These are phyloP conservation scores for Leccinum broughii DNA, from an alignment of 768 basidiomycete species.

Conservation along the genomic window DNA sequence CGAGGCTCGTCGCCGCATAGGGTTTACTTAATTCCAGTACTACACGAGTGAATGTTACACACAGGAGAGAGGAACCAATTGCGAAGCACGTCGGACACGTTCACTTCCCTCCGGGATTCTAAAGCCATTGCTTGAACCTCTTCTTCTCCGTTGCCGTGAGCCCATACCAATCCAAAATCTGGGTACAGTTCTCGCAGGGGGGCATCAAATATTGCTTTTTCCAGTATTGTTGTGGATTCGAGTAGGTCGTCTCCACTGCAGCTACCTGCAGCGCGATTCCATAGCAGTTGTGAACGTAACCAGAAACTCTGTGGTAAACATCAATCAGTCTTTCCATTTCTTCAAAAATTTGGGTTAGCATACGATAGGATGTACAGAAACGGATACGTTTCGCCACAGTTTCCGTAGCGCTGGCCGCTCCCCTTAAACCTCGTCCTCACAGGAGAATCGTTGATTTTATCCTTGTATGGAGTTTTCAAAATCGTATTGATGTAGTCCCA, in stretches of 20 bases:
- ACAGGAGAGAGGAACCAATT: neutral
- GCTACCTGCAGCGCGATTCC: neutral
- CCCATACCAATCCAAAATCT: neutral
- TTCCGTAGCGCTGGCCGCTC: neutral
- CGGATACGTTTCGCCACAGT: neutral
- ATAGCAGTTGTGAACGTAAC: neutral
- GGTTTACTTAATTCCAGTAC: neutral
- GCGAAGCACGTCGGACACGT: too few species aligned
- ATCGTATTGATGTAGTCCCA: neutral
- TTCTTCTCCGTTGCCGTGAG: neutral
- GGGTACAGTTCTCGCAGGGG: neutral
- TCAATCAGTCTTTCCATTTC: neutral
- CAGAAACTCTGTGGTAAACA: neutral
- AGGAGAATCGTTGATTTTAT: neutral
- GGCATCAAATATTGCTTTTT: neutral
- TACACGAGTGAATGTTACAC: neutral
- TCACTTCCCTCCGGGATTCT: too few species aligned
- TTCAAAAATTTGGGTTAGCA: neutral
- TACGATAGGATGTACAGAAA: neutral
- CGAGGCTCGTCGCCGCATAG: neutral
- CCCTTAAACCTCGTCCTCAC: neutral
- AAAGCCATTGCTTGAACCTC: neutral
- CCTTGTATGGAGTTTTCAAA: neutral
- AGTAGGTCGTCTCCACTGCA: neutral
- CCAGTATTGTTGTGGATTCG: too few species aligned